Conservation (phyloP, 2,329 filamentous ascomycete genomes). For the Stagonosporopsis tanaceti region DNA sequence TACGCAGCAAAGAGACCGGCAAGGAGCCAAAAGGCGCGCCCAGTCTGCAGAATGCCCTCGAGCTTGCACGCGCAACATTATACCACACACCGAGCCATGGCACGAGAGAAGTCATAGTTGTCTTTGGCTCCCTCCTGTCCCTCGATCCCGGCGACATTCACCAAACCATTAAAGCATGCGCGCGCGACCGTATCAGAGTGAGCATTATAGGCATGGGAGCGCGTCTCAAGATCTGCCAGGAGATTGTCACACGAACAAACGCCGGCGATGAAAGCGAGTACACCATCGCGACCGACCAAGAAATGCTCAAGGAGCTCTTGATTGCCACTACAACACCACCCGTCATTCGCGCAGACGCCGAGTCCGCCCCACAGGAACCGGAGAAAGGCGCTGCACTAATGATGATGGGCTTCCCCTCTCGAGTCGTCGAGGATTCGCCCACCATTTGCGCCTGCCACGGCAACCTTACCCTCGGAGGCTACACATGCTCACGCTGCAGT, state of each 20-base stretch:
- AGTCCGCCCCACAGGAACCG: conserved; percentile 40
- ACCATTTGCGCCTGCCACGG: conserved; percentile 93
- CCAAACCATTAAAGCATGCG: conserved; percentile 80
- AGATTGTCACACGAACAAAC: conserved; percentile 89
- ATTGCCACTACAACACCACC: conserved; percentile 90
- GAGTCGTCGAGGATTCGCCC: conserved; percentile 74
- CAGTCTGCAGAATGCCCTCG: conserved; percentile 86
- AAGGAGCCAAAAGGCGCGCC: conserved; percentile 60
- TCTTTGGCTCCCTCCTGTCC: conserved; percentile 89
- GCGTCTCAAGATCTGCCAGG: conserved; percentile 89
- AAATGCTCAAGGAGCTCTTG: conserved; percentile 88
- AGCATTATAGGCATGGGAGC: conserved; percentile 90
- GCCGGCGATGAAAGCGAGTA: conserved; percentile 79
- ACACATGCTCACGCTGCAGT: conserved; percentile 86
- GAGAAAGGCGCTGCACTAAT: conserved; percentile 67
- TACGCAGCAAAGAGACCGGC: conserved; percentile 71
- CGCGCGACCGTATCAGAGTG: conserved; percentile 84
- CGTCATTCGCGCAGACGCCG: conserved; percentile 69
- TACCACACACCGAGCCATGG: conserved; percentile 93
- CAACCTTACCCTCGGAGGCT: conserved; percentile 81
- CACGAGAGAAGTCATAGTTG: conserved; percentile 88
- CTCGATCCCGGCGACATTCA: conserved; percentile 96
- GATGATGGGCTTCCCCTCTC: conserved; percentile 98
- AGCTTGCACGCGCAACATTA: conserved; percentile 92
- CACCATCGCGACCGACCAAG: conserved; percentile 83